Percentiles rank a stretch among this genome's conserved stretches.
These are phyloP conservation scores for Apiospora koreana DNA, from an alignment of 2,329 filamentous ascomycete species.

Conservation along the genomic window DNA sequence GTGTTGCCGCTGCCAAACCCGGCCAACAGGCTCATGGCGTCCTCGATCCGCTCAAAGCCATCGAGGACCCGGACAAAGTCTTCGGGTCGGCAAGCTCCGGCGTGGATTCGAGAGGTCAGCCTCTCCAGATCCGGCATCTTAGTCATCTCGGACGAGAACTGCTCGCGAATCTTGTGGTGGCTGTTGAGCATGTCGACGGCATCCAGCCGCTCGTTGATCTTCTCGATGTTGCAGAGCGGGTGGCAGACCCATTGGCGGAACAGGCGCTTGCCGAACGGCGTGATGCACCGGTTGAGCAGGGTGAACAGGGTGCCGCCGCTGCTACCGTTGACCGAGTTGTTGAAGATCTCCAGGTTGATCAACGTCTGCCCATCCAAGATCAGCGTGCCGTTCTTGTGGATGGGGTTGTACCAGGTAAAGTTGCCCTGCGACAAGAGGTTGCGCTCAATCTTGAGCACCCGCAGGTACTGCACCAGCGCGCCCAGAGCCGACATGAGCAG, in stretches of 20 bases:
- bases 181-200: slow-evolving; percentile 92
- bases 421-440: slow-evolving; percentile 87
- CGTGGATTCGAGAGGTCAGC: slow-evolving; percentile 91
- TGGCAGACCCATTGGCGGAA: slow-evolving; percentile 98
- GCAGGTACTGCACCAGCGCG: slow-evolving; percentile 83
- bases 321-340: slow-evolving; percentile 87
- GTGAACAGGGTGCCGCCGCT: slow-evolving; percentile 84
- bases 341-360: slow-evolving; percentile 96
- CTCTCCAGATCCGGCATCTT: slow-evolving; percentile 94
- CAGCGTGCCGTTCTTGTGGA: slow-evolving; percentile 84
- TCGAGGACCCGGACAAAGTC: slow-evolving; percentile 94
- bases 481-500: slow-evolving; percentile 88
- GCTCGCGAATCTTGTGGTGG: slow-evolving; percentile 77
- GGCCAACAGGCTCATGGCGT: slow-evolving; percentile 80
- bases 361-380: slow-evolving; percentile 94
- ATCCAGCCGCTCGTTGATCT: slow-evolving; percentile 89
- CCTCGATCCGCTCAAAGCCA: slow-evolving; percentile 97
- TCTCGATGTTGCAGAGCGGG: slow-evolving; percentile 80
- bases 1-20: slow-evolving; percentile 76
- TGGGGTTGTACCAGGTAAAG: slow-evolving; percentile 90
- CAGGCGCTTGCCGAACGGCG: slow-evolving; percentile 93
- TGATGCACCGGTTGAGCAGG: slow-evolving; percentile 91
- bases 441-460: slow-evolving; percentile 83
- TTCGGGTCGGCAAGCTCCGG: slow-evolving; percentile 82
- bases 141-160: slow-evolving; percentile 83